Conservation (phyloP, 257 asterid species). For the Handroanthus guayacan region DNA sequence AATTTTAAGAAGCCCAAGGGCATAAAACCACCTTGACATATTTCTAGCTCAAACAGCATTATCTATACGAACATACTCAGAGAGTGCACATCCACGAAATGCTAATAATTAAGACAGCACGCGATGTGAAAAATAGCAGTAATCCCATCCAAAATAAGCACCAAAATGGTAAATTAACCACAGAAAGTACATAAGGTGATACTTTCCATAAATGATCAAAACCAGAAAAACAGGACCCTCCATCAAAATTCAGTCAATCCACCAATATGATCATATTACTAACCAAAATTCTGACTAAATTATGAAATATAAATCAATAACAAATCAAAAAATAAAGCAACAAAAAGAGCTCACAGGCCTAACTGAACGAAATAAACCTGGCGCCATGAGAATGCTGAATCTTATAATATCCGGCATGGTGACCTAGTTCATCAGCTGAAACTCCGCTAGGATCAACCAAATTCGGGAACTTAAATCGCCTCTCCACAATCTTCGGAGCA, state of each 20-base stretch:
- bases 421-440: constrained; percentile 71
- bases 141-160: not conserved
- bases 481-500: constrained; percentile 64
- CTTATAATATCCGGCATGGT: constrained; percentile 90
- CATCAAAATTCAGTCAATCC: not conserved
- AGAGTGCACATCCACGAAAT: not conserved
- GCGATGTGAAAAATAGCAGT: not conserved
- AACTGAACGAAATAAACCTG: constrained; percentile 50
- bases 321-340: constrained; percentile 7
- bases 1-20: constrained; percentile 14
- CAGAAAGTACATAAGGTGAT: not conserved
- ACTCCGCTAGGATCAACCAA: constrained; percentile 56
- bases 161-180: not conserved
- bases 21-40: constrained; percentile 15
- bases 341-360: not conserved
- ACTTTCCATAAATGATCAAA: not conserved
- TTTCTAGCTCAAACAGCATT: not conserved
- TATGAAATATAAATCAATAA: not conserved
- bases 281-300: not conserved
- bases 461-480: constrained; percentile 67
- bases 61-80: constrained; percentile 2
- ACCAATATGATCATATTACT: not conserved
- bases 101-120: not conserved
- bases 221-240: constrained; percentile 10
- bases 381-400: constrained; percentile 84